A percentile compares a stretch with the other conserved stretches of the same genome.
Evolutionary conservation across 2,329 filamentous ascomycete species (phyloP).

Genomic region (Aspergillus texensis): DNA sequence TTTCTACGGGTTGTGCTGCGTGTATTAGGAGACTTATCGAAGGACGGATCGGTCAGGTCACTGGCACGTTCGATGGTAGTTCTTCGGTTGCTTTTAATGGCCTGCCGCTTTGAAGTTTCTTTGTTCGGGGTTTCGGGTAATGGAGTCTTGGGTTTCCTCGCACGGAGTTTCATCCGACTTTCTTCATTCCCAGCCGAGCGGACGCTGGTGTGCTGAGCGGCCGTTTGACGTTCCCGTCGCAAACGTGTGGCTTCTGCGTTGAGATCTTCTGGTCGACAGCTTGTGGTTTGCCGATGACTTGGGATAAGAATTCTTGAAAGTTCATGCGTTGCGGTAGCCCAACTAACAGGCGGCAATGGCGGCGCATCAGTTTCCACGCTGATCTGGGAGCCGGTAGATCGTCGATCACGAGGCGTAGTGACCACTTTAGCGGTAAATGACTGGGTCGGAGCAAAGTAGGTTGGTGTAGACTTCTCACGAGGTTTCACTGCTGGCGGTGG

Average conservation of each 20-base stretch:
- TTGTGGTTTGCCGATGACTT: slow-evolving; percentile 70
- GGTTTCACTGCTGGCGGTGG: slow-evolving; percentile 57
- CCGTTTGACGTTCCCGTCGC: slow-evolving; percentile 66
- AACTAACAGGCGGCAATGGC: slow-evolving; percentile 79
- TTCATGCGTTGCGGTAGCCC: slow-evolving; percentile 82
- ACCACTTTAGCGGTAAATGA: slow-evolving; percentile 82
- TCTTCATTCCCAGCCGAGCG: slow-evolving; percentile 41
- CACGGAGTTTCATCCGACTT: slow-evolving; percentile 72
- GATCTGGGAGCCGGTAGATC: slow-evolving; percentile 45
- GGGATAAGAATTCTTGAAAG: slow-evolving; percentile 83
- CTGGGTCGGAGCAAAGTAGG: slow-evolving; percentile 84
- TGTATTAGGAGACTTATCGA: slow-evolving; percentile 26
- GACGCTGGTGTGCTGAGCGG: slow-evolving; percentile 46
- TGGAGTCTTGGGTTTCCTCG: slow-evolving; percentile 60
- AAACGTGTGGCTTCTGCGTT: slow-evolving; percentile 67
- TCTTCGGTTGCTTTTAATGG: slow-evolving; percentile 55
- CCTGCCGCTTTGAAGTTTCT: slow-evolving; percentile 56
- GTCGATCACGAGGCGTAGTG: slow-evolving; percentile 63
- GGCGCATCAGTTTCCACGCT: slow-evolving; percentile 55
- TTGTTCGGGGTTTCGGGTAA: slow-evolving; percentile 55
- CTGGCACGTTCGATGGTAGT: slow-evolving; percentile 62
- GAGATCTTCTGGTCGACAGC: slow-evolving; percentile 77
- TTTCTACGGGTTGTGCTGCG: slow-evolving; percentile 29
- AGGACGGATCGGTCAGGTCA: slow-evolving; percentile 44
- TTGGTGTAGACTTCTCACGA: slow-evolving; percentile 62